Base-by-base conservation (phyloP, 768 basidiomycete genomes). In the Plicaturopsis crispa region DNA sequence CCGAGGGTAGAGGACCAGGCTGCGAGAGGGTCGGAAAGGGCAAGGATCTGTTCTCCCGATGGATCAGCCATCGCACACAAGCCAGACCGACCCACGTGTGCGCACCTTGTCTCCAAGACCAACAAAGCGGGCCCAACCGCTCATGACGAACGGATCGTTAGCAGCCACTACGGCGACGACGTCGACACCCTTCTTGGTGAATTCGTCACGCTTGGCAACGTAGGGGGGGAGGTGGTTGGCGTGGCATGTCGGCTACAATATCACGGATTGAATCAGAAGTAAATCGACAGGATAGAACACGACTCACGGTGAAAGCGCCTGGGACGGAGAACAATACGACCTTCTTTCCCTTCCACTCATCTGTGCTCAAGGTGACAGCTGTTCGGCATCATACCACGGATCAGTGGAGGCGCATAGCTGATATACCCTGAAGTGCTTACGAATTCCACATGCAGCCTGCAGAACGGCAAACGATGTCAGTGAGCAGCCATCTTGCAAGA, bases 281-380 rank as follows among this genome's bases (percentile, higher is more conserved):
- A 34, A 8, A 10, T 17, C 8, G 33, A 34, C 19, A 16, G 8
- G 33, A 8, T 34, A n/a, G 22, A 36, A 33, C 39, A 40, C 33
- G 23, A 43, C 78, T 43, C 45, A 85, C 84, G 12, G 84, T 84
- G 65, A 87, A 86, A 12, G 84, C 83, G 33, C 86, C 86, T 13
- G 85, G 86, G 23, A 87, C 83, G 40, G 82, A 66, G 55, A 89
- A 70, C 37, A 88, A 52, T 24, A 88, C 80, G 36, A 89, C 82
- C 55, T 82, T 84, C 67, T 89, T 89, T 52, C 78, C 80, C 57
- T 80, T 80, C 82, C 82, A 87, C 33, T 72, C 67, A 41, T 77
- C 64, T 19, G 75, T 84, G 26, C 58, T 61, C 45, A 85, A 60
- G 28, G 63, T 63, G 32, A 60, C 56, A 24, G 78, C 82, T 83